Evolutionary conservation across 2,329 filamentous ascomycete species (phyloP).

Genomic region (Alternaria atra): DNA sequence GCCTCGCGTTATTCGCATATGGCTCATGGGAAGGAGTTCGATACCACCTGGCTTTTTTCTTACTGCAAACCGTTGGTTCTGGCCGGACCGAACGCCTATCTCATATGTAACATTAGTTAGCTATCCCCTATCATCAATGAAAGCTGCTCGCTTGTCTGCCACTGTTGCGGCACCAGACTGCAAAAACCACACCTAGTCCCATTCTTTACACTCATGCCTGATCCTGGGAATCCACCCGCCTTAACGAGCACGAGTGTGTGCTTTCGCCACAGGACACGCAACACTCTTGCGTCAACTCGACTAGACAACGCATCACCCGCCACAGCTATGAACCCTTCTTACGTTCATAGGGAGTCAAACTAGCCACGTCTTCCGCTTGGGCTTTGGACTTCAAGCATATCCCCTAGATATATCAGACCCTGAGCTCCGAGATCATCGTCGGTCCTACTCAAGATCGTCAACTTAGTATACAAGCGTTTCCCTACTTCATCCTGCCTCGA

Average conservation of each 20-base stretch:
- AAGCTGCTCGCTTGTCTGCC: slow-evolving; percentile 4
- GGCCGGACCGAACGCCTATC: slow-evolving; percentile 3
- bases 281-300: neutral
- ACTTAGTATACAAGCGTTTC: neutral
- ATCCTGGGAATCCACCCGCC: neutral
- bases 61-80: neutral
- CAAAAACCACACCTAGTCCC: neutral
- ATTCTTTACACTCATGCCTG: neutral
- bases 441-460: neutral
- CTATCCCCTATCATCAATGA: neutral
- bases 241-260: neutral
- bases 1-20: neutral
- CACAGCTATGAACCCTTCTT: slow-evolving; percentile 6
- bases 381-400: neutral
- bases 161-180: slow-evolving; percentile 1
- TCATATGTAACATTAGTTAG: slow-evolving; percentile 5
- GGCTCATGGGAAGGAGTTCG: slow-evolving; percentile 9
- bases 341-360: neutral
- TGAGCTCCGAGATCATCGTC: neutral
- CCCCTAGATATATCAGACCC: neutral
- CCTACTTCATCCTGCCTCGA: neutral
- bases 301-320: neutral
- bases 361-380: neutral
- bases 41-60: slow-evolving; percentile 9
- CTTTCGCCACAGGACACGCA: neutral